Evolutionary conservation across 495 filamentous ascomycete genomes (phyloP).

Genomic region (Penicillium goetzii): DNA sequence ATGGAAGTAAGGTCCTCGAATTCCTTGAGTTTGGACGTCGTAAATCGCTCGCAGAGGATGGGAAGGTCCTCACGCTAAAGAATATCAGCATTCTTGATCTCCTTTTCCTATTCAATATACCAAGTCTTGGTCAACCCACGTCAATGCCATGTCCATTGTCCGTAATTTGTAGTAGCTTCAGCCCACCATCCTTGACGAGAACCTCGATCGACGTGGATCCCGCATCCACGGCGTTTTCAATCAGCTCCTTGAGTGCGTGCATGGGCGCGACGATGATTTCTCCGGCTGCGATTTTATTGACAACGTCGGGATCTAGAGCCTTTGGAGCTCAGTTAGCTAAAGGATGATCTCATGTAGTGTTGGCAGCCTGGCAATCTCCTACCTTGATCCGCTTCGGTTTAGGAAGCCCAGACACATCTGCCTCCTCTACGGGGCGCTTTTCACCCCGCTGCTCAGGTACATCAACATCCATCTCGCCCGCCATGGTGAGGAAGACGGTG

Average conservation of each 20-base stretch:
- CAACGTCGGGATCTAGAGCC: slow-evolving; percentile 92
- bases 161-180: slow-evolving; percentile 95
- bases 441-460: slow-evolving; percentile 53
- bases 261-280: slow-evolving; percentile 99
- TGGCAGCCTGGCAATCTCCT: slow-evolving; percentile 11
- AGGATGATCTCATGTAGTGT: background rate
- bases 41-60: slow-evolving; percentile 95
- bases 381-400: slow-evolving; percentile 72
- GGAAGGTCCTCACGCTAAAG: slow-evolving; percentile 82
- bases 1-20: slow-evolving; percentile 95
- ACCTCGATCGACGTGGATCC: slow-evolving; percentile 92
- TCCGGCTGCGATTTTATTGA: slow-evolving; percentile 99
- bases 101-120: background rate
- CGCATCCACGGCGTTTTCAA: slow-evolving; percentile 97
- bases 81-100: slow-evolving; percentile 15
- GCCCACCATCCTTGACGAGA: slow-evolving; percentile 91
- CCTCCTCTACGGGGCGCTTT: slow-evolving; percentile 65
- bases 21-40: slow-evolving; percentile 91
- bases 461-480: slow-evolving; percentile 52
- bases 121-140: slow-evolving; percentile 50
- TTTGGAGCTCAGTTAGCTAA: slow-evolving; percentile 34
- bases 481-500: slow-evolving; percentile 36
- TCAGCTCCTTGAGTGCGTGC: slow-evolving; percentile 95
- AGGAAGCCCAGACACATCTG: slow-evolving; percentile 29
- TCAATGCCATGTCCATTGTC: slow-evolving; percentile 98